phyloP scores from a whole-genome alignment of 2,329 filamentous ascomycete species.

The Penicillium hordei region DNA sequence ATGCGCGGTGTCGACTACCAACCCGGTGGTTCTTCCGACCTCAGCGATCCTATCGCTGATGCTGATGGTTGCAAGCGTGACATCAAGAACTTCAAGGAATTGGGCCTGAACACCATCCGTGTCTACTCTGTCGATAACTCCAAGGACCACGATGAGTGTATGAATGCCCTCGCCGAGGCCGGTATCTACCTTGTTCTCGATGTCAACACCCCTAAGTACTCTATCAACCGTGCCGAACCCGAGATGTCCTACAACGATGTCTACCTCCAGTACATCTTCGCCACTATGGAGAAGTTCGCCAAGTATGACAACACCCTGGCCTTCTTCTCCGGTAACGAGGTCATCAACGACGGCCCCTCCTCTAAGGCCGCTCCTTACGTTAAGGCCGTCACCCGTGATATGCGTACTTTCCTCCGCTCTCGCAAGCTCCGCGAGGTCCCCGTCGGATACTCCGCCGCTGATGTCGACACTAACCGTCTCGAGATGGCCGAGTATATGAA shows the following conservation, averaged over 20 bases:
- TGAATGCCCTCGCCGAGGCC: constrained; percentile 74
- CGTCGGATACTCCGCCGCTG: constrained; percentile 75
- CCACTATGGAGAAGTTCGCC: constrained; percentile 80
- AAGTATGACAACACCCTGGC: constrained; percentile 84
- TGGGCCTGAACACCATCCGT: constrained; percentile 87
- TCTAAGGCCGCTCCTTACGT: constrained; percentile 69
- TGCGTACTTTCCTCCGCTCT: constrained; percentile 66
- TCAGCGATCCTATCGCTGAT: constrained; percentile 75
- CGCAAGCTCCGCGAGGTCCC: constrained; percentile 65
- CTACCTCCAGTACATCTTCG: constrained; percentile 83
- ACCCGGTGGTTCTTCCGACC: constrained; percentile 62
- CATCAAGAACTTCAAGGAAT: constrained; percentile 75
- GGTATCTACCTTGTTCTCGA: constrained; percentile 92
- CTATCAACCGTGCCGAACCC: constrained; percentile 76
- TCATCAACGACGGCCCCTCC: constrained; percentile 68
- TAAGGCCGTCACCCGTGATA: constrained; percentile 76
- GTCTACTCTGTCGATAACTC: constrained; percentile 93
- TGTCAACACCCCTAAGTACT: constrained; percentile 88
- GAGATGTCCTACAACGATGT: constrained; percentile 77
- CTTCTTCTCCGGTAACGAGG: constrained; percentile 81
- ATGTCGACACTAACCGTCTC: constrained; percentile 80
- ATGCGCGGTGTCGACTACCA: constrained; percentile 62
- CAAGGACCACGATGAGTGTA: constrained; percentile 77
- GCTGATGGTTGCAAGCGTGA: constrained; percentile 70
- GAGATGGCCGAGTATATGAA: constrained; percentile 92